Evolutionary conservation across 2,329 filamentous ascomycete genomes (phyloP).

Genomic region (Exutisphaerella laricina): DNA sequence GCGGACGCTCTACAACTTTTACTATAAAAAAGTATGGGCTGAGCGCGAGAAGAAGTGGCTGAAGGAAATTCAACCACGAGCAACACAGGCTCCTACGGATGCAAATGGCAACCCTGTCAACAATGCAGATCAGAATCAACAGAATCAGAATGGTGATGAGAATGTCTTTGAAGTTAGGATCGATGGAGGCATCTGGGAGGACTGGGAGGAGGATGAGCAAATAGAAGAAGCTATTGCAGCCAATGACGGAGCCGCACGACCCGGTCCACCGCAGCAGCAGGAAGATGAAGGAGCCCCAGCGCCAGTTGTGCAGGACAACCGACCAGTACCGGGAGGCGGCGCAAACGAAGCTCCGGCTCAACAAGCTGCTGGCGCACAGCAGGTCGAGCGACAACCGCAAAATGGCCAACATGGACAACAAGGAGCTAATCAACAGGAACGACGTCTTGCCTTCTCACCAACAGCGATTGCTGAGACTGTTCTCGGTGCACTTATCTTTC

Average conservation of each 20-base stretch:
- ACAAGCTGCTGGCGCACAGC: slow-evolving; percentile 2
- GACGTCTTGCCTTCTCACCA: slow-evolving; percentile 47
- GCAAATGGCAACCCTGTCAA: slow-evolving; percentile 17
- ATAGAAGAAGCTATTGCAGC: slow-evolving; percentile 25
- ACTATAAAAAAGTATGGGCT: slow-evolving; percentile 56
- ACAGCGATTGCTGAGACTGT: slow-evolving; percentile 54
- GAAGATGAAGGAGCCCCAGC: slow-evolving; percentile 38
- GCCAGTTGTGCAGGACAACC: slow-evolving; percentile 15
- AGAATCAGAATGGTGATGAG: slow-evolving; percentile 22
- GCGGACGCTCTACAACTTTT: slow-evolving; percentile 56
- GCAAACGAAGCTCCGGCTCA: slow-evolving; percentile 5
- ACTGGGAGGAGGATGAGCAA: slow-evolving; percentile 39
- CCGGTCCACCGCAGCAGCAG: slow-evolving; percentile 36
- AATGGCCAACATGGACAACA: slow-evolving; percentile 8
- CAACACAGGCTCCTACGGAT: slow-evolving; percentile 30
- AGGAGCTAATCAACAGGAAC: slow-evolving; percentile 27
- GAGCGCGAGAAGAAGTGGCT: slow-evolving; percentile 56
- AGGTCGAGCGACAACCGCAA: slow-evolving; percentile 12
- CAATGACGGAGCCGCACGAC: slow-evolving; percentile 16
- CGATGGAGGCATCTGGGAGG: slow-evolving; percentile 38
- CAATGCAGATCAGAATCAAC: slow-evolving; percentile 13
- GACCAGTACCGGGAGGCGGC: slow-evolving; percentile 5
- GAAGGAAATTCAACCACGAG: slow-evolving; percentile 55
- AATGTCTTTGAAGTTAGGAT: slow-evolving; percentile 34
- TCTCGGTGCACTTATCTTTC: slow-evolving; percentile 70